These are phyloP conservation scores for Jatropha multifida DNA, from an alignment of 441 rosid species.

Conservation along the genomic window DNA sequence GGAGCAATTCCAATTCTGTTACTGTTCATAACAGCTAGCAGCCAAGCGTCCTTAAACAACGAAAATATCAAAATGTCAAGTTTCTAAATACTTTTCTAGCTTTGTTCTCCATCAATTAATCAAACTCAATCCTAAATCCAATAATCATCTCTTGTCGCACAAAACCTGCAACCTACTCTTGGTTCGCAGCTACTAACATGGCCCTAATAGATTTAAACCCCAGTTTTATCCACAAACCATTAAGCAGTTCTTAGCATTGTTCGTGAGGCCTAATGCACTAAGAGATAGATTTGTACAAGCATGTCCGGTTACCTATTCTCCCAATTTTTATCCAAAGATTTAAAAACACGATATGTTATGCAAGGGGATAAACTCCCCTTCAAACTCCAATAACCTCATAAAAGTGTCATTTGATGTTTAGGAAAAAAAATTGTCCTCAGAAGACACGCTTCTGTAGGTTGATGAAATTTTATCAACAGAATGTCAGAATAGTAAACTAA, in stretches of 20 bases:
- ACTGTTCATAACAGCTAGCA: not conserved
- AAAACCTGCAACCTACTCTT: slow-evolving; percentile 4
- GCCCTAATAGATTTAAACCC: not conserved
- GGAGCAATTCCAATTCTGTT: slow-evolving; percentile 1
- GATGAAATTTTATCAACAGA: slow-evolving; percentile 1
- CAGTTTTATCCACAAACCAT: not conserved
- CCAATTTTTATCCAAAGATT: not conserved
- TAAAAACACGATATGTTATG: not conserved
- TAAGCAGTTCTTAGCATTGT: not conserved
- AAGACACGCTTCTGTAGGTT: not conserved
- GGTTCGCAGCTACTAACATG: not conserved
- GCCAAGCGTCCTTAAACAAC: not conserved
- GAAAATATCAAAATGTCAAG: not conserved
- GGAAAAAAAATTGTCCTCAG: not conserved
- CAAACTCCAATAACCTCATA: not conserved
- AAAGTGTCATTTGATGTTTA: not conserved
- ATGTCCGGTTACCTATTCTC: not conserved
- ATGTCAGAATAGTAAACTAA: not conserved
- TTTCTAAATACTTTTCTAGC: not conserved
- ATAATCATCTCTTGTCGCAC: not conserved
- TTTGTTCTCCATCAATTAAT: not conserved
- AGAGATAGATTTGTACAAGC: not conserved
- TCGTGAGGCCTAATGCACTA: not conserved
- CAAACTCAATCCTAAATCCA: not conserved
- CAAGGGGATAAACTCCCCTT: not conserved